phyloP scores from a whole-genome alignment of 2,329 filamentous ascomycete species.

The Capronia americana region DNA sequence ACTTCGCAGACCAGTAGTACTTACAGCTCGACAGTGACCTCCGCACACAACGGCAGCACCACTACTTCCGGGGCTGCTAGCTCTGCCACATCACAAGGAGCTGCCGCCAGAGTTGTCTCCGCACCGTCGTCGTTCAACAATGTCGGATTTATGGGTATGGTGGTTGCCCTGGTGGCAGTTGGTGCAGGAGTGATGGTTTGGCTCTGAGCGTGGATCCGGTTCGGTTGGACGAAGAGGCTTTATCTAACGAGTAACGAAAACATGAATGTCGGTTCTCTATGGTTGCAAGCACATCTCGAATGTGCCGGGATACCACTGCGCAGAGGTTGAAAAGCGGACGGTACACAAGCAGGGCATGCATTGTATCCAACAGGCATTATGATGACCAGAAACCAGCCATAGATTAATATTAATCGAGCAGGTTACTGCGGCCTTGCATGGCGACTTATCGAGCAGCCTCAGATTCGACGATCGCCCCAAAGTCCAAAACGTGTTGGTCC shows the following conservation, averaged over 20 bases:
- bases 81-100: constrained; percentile 32
- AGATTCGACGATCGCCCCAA: background rate
- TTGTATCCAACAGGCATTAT: constrained; percentile 1
- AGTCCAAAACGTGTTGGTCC: too few relatives aligned
- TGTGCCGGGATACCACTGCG: constrained; percentile 7
- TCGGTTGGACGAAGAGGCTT: background rate
- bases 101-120: constrained; percentile 30
- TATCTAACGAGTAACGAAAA: constrained; percentile 26
- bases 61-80: constrained; percentile 25
- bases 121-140: constrained; percentile 22
- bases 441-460: background rate
- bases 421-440: background rate
- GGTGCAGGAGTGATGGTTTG: constrained; percentile 34
- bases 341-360: constrained; percentile 10
- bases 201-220: constrained; percentile 23
- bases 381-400: constrained; percentile 6
- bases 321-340: constrained; percentile 1
- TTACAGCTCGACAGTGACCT: constrained; percentile 35
- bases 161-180: constrained; percentile 30
- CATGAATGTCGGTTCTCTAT: constrained; percentile 18
- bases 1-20: constrained; percentile 35
- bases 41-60: constrained; percentile 16
- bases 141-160: constrained; percentile 26
- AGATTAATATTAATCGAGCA: constrained; percentile 8
- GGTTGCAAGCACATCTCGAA: constrained; percentile 9